These are phyloP conservation scores for Amaranthus palmeri DNA, from an alignment of 148 eudicot species.

Conservation along the genomic window DNA sequence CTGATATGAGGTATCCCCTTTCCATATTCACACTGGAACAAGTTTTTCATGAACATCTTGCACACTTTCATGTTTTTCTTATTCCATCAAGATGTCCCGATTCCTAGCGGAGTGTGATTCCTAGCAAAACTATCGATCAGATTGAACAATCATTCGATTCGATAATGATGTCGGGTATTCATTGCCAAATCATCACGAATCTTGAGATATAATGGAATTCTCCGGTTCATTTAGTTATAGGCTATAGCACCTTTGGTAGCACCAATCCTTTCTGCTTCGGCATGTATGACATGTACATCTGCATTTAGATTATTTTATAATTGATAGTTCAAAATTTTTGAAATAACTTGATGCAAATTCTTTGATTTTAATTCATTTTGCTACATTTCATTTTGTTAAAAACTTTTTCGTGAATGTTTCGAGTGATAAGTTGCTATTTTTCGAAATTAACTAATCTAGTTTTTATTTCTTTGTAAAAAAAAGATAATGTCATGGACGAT, in stretches of 20 bases:
- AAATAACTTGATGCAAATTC: no score
- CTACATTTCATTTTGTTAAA: no score
- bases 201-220: not conserved
- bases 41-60: slow-evolving; percentile 5
- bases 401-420: no score
- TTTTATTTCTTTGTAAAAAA: no score
- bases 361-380: no score
- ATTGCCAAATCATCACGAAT: not conserved
- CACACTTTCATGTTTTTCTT: not conserved
- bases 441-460: no score
- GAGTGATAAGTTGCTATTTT: no score
- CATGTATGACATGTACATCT: not conserved
- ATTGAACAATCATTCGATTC: not conserved
- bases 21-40: slow-evolving; percentile 8
- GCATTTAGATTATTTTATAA: not conserved
- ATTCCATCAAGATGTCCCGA: not conserved
- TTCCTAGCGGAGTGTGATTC: not conserved
- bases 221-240: not conserved
- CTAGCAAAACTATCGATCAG: not conserved
- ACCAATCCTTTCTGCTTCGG: not conserved
- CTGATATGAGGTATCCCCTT: slow-evolving; percentile 15
- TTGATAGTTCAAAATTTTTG: no score
- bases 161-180: not conserved
- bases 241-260: not conserved
- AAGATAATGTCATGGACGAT: no score